A percentile compares a stretch with the other conserved stretches of the same genome.
Evolutionary conservation across 306 rosid species (phyloP).

Genomic region (Quercus cerris): DNA sequence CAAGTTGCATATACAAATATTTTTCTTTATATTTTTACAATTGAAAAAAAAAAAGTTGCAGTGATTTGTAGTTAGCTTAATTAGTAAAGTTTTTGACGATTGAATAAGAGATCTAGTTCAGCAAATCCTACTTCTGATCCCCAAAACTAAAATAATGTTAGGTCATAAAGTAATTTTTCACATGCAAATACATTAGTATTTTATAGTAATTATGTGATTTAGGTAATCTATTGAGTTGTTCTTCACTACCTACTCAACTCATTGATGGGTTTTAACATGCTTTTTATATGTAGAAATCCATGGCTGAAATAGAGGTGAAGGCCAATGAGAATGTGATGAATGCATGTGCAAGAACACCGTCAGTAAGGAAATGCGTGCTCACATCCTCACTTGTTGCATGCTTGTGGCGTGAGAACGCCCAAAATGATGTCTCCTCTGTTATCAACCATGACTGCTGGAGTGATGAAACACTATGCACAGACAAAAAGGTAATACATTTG

Average conservation of each 20-base stretch:
- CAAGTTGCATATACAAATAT: too few relatives aligned
- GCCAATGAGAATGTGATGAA: conserved; percentile 76
- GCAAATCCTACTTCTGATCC: too few relatives aligned
- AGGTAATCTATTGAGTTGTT: too few relatives aligned
- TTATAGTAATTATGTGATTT: too few relatives aligned
- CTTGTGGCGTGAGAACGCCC: conserved; percentile 53
- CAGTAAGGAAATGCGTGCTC: conserved; percentile 68
- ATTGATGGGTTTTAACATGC: neutral
- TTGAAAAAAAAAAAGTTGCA: neutral
- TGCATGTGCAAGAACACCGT: conserved; percentile 70
- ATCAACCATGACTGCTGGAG: conserved; percentile 73
- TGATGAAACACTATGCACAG: conserved; percentile 53
- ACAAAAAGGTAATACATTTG: conserved; percentile 50
- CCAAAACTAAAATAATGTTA: too few relatives aligned
- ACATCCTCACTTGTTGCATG: conserved; percentile 88
- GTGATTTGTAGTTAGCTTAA: rapidly evolving
- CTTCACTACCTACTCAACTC: too few relatives aligned
- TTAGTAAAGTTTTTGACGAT: rapidly evolving
- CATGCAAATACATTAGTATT: too few relatives aligned
- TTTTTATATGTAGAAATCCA: conserved; percentile 53
- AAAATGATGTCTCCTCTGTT: conserved; percentile 14
- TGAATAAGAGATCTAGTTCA: too few relatives aligned
- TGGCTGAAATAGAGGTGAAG: conserved; percentile 77
- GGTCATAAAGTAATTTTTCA: too few relatives aligned
- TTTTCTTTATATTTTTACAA: neutral